A percentile compares a stretch with the other conserved stretches of the same genome.
These are phyloP conservation scores for Pichia kudriavzevii DNA, from an alignment of 1,139 yeast genomes.

Conservation along the genomic window DNA sequence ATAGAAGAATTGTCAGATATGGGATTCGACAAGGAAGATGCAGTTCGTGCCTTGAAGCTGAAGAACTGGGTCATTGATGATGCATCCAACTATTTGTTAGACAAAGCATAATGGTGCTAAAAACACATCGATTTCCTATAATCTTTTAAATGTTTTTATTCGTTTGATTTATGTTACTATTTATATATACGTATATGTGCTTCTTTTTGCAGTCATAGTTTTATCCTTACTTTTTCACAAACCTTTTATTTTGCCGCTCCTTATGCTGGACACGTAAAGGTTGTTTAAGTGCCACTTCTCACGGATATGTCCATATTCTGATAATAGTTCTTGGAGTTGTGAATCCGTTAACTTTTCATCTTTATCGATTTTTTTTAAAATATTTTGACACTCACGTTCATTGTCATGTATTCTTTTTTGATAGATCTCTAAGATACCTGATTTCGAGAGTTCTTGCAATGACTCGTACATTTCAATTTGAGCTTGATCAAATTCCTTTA, in stretches of 20 bases:
- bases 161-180: background rate
- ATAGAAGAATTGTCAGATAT: constrained; percentile 76
- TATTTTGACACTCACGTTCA: constrained; percentile 30
- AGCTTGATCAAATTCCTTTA: constrained; percentile 18
- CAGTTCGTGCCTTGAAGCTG: constrained; percentile 57
- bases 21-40: constrained; percentile 73
- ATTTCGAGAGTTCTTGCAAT: constrained; percentile 30
- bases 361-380: no score
- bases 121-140: constrained; percentile 1
- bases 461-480: constrained; percentile 35
- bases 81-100: constrained; percentile 78
- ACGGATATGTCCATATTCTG: no score
- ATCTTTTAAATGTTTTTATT: constrained; percentile 1
- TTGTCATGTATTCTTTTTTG: constrained; percentile 27
- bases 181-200: background rate
- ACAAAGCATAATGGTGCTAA: no score
- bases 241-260: constrained; percentile 8
- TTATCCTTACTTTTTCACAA: constrained; percentile 8
- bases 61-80: constrained; percentile 72
- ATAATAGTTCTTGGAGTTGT: no score
- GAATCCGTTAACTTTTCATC: no score
- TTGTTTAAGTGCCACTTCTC: constrained; percentile 7
- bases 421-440: constrained; percentile 27
- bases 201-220: no score
- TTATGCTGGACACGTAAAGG: constrained; percentile 1